phyloP scores from a whole-genome alignment of 1,284 basidiomycete species.

The Cerrena zonata region DNA sequence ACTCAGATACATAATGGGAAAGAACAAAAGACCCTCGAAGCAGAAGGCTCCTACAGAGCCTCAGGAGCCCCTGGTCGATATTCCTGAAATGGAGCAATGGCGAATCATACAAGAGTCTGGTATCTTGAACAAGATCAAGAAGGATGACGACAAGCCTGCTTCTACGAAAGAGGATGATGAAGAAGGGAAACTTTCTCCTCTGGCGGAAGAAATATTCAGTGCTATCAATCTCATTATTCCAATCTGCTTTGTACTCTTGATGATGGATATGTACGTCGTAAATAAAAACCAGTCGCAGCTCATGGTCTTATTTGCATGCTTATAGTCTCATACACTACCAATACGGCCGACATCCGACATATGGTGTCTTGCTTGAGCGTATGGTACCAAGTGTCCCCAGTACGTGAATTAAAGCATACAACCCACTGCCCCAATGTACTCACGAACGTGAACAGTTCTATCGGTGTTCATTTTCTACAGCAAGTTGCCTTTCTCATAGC shows the following conservation, averaged over 20 bases:
- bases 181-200: conserved; percentile 37
- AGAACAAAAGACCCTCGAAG: conserved; percentile 31
- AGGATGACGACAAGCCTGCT: conserved; percentile 7
- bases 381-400: conserved; percentile 63
- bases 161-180: conserved; percentile 19
- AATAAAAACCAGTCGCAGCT: not conserved
- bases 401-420: conserved; percentile 35
- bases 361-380: conserved; percentile 44
- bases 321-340: conserved; percentile 67
- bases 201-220: conserved; percentile 67
- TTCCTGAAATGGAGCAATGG: conserved; percentile 73
- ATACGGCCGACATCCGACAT: conserved; percentile 53
- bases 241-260: conserved; percentile 60
- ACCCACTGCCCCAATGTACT: not conserved
- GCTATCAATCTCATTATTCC: conserved; percentile 60
- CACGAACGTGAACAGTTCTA: conserved; percentile 42
- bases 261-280: conserved; percentile 71
- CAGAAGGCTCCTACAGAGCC: conserved; percentile 3
- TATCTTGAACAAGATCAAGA: conserved; percentile 45
- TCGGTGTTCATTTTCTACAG: conserved; percentile 74
- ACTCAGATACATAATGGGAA: conserved; percentile 31
- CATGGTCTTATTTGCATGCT: conserved; percentile 2
- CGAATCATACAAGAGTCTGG: conserved; percentile 65
- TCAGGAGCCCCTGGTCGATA: conserved; percentile 31
- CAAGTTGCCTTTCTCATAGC: conserved; percentile 30